A percentile compares a stretch with the other conserved stretches of the same genome.
These are phyloP conservation scores for Laetiporus sulphureus DNA, from an alignment of 1,284 basidiomycete genomes.

Conservation along the genomic window DNA sequence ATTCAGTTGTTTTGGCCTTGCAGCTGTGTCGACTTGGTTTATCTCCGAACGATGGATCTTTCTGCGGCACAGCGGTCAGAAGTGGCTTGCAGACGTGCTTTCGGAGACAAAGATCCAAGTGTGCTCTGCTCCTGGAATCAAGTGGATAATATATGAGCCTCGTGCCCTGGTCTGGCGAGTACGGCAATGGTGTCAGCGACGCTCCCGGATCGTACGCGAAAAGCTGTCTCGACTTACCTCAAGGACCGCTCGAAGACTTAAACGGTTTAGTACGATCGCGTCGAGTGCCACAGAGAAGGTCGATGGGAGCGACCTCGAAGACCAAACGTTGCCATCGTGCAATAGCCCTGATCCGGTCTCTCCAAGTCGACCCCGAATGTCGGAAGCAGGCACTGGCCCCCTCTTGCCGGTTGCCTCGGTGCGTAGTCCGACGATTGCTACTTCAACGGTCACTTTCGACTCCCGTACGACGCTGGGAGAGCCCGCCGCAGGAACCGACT, in stretches of 20 bases:
- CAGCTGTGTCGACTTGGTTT: conserved; percentile 74
- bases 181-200: conserved; percentile 15
- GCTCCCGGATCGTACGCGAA: conserved; percentile 16
- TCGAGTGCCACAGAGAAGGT: conserved; percentile 11
- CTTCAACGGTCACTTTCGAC: conserved; percentile 19
- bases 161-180: conserved; percentile 18
- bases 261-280: conserved; percentile 11
- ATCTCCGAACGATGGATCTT: conserved; percentile 70
- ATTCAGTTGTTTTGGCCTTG: conserved; percentile 68
- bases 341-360: conserved; percentile 24
- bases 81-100: conserved; percentile 70
- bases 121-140: conserved; percentile 31
- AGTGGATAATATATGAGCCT: conserved; percentile 24
- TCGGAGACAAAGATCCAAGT: conserved; percentile 25
- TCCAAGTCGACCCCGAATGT: conserved; percentile 12
- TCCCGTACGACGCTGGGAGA: conserved; percentile 16
- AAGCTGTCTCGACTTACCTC: conserved; percentile 14
- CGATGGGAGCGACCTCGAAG: conserved; percentile 11
- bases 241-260: conserved; percentile 9
- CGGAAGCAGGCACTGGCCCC: conserved; percentile 11
- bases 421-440: conserved; percentile 15
- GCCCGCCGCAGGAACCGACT: conserved; percentile 9
- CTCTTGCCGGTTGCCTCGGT: conserved; percentile 17
- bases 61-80: conserved; percentile 58
- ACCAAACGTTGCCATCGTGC: conserved; percentile 12